phyloP scores from a whole-genome alignment of 2,329 filamentous ascomycete genomes.

The Nannizziopsis arthrosporioides region DNA sequence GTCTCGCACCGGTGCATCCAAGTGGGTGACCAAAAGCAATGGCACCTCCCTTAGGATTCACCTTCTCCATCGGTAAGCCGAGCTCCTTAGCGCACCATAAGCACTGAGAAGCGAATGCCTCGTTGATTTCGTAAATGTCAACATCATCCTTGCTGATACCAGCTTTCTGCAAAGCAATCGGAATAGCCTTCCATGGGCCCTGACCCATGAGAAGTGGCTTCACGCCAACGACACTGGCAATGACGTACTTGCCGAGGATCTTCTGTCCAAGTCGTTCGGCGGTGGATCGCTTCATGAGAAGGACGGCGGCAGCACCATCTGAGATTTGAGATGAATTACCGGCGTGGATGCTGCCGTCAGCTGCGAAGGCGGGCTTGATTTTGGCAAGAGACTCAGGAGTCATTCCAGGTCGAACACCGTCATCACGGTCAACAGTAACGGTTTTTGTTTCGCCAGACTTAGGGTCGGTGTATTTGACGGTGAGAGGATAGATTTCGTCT shows the following conservation, averaged over 20 bases:
- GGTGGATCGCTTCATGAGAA: constrained; percentile 88
- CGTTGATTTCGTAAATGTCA: constrained; percentile 98
- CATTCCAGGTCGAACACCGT: constrained; percentile 74
- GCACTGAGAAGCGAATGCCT: constrained; percentile 93
- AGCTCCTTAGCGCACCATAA: constrained; percentile 87
- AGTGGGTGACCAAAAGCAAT: constrained; percentile 94
- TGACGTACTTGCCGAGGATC: constrained; percentile 86
- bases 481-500: constrained; percentile 78
- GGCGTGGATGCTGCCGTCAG: constrained; percentile 87
- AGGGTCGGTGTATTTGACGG: constrained; percentile 76
- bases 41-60: constrained; percentile 94
- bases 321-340: constrained; percentile 94
- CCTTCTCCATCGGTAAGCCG: constrained; percentile 67
- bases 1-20: constrained; percentile 84
- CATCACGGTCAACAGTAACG: constrained; percentile 72
- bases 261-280: constrained; percentile 78
- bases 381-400: constrained; percentile 81
- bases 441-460: constrained; percentile 79
- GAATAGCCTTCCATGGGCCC: constrained; percentile 91
- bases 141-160: constrained; percentile 81
- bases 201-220: constrained; percentile 91
- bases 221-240: constrained; percentile 75
- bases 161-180: constrained; percentile 76
- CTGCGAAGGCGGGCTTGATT: constrained; percentile 80
- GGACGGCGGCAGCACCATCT: constrained; percentile 86